A percentile compares a stretch with the other conserved stretches of the same genome.
phyloP scores from a whole-genome alignment of 1,139 yeast species.

The Sugiyamaella xylanicola region DNA sequence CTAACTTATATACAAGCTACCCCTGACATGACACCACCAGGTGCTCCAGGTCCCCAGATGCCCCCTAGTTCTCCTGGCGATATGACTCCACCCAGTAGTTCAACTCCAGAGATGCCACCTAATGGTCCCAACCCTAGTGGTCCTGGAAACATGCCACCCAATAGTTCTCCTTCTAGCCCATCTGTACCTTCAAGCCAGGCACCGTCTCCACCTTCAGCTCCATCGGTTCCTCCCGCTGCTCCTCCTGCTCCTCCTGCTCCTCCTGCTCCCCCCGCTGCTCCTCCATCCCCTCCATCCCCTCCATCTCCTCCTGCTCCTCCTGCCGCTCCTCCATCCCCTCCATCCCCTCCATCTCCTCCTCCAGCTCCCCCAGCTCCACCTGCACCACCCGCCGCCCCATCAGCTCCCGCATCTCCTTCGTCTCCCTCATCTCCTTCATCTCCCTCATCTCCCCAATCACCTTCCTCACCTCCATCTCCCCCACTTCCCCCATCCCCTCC shows the following conservation, averaged over 20 bases:
- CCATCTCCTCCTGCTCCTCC: background rate
- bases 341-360: background rate
- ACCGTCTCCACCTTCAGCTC: conserved; percentile 24
- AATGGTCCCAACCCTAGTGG: conserved; percentile 18
- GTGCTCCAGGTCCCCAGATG: too few species aligned
- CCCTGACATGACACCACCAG: background rate
- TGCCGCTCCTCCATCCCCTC: conserved; percentile 2
- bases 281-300: background rate
- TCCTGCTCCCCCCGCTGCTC: conserved; percentile 17
- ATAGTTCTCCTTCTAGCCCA: background rate
- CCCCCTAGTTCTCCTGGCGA: too few species aligned
- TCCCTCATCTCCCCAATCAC: background rate
- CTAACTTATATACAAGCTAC: background rate
- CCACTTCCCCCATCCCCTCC: conserved; percentile 5
- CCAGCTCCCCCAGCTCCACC: conserved; percentile 5
- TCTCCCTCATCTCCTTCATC: conserved; percentile 8
- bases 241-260: conserved; percentile 19
- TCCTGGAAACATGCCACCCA: conserved; percentile 16
- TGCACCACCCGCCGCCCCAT: conserved; percentile 1
- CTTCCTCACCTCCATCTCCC: conserved; percentile 7
- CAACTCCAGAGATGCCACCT: background rate
- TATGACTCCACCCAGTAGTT: conserved; percentile 15
- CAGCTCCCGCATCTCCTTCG: conserved; percentile 1
- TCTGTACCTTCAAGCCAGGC: background rate
- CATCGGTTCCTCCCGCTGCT: conserved; percentile 27